phyloP scores from a whole-genome alignment of 345 rosid genomes.

The Murraya paniculata region DNA sequence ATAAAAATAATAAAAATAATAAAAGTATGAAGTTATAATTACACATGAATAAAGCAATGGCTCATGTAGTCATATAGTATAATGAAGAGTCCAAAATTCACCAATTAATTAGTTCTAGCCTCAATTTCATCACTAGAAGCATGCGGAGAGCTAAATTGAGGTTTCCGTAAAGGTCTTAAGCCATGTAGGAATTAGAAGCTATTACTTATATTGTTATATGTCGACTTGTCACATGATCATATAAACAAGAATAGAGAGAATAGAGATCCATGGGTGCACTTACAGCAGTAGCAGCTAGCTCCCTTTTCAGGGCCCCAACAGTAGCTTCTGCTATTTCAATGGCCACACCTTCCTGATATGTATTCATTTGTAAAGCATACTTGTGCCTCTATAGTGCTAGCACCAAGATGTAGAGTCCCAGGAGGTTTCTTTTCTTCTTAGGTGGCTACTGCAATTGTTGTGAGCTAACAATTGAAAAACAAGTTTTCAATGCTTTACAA shows the following conservation, averaged over 20 bases:
- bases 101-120: neutral
- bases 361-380: neutral
- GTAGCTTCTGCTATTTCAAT: slow-evolving; percentile 45
- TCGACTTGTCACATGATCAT: neutral
- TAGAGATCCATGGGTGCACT: slow-evolving; percentile 31
- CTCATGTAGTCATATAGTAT: neutral
- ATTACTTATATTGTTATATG: neutral
- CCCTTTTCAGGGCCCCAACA: slow-evolving; percentile 33
- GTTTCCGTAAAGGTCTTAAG: neutral
- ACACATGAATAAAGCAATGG: neutral
- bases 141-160: neutral
- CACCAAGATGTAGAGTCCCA: slow-evolving; percentile 25
- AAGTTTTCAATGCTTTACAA: too few species aligned
- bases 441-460: too few species aligned
- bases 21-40: neutral
- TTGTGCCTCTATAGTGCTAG: slow-evolving; percentile 42
- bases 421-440: too few species aligned
- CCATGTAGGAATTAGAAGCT: neutral
- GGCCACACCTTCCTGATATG: slow-evolving; percentile 38
- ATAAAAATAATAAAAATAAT: neutral
- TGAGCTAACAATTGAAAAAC: too few species aligned
- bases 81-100: neutral
- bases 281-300: slow-evolving; percentile 36
- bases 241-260: neutral
- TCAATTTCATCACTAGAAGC: neutral